Percentiles rank a stretch among this genome's conserved stretches.
These are phyloP conservation scores for Papiliotrema flavescens DNA, from an alignment of 1,284 basidiomycete genomes.

Conservation along the genomic window DNA sequence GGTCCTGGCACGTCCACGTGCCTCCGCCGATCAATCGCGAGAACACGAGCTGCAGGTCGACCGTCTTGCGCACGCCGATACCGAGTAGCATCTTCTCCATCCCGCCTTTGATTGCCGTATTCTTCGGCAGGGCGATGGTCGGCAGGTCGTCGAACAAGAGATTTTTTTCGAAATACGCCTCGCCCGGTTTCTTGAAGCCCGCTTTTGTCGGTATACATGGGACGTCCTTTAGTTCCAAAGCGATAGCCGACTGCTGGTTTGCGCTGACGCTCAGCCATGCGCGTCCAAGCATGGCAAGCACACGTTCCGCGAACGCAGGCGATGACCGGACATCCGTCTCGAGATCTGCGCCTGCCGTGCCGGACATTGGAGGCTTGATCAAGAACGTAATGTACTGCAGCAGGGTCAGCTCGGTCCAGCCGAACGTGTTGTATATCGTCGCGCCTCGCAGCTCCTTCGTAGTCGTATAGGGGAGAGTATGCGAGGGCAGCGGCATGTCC, in stretches of 20 bases:
- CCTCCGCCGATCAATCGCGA: slow-evolving; percentile 54
- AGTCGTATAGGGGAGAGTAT: slow-evolving; percentile 69
- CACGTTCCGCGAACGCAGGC: slow-evolving; percentile 74
- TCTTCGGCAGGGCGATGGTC: slow-evolving; percentile 71
- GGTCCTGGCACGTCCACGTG: slow-evolving; percentile 47
- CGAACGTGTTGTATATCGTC: slow-evolving; percentile 62
- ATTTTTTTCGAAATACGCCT: slow-evolving; percentile 85
- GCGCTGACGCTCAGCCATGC: slow-evolving; percentile 71
- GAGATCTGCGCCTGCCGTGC: slow-evolving; percentile 45
- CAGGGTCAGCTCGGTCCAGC: slow-evolving; percentile 76
- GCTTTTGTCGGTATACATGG: slow-evolving; percentile 78
- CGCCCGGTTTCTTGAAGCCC: slow-evolving; percentile 69
- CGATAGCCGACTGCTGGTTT: slow-evolving; percentile 59
- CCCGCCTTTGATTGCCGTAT: slow-evolving; percentile 62
- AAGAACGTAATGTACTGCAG: slow-evolving; percentile 73
- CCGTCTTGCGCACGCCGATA: slow-evolving; percentile 84
- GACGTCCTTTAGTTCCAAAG: slow-evolving; percentile 59
- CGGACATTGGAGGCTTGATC: slow-evolving; percentile 54
- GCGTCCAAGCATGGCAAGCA: slow-evolving; percentile 67
- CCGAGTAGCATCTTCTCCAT: slow-evolving; percentile 73
- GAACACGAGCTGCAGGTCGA: slow-evolving; percentile 85
- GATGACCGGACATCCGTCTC: slow-evolving; percentile 68
- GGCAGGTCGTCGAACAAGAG: slow-evolving; percentile 86
- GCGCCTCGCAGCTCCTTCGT: slow-evolving; percentile 62
- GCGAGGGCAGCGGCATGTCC: slow-evolving; percentile 75